Percentiles rank a stretch among this genome's conserved stretches.
Evolutionary conservation across 495 filamentous ascomycete species (phyloP).

Genomic region (Pyrenula massariospora): DNA sequence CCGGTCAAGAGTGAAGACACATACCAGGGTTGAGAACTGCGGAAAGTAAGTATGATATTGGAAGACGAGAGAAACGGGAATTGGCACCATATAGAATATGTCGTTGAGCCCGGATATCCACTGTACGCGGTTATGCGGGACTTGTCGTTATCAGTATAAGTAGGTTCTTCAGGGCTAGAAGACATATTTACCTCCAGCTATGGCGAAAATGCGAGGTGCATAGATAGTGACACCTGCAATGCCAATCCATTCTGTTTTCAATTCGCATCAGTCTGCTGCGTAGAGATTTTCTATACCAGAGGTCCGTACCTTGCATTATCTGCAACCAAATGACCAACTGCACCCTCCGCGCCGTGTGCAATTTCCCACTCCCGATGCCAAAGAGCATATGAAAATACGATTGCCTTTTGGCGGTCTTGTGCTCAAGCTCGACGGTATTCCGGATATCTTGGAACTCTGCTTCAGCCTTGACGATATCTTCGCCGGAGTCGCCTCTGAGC

Average conservation of each 20-base stretch:
- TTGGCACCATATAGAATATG: constrained; percentile 42
- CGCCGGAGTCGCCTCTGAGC: constrained; percentile 45
- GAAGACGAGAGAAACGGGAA: neutral
- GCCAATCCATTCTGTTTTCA: constrained; percentile 44
- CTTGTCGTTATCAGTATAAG: neutral
- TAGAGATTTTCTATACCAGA: neutral
- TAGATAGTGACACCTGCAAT: constrained; percentile 62
- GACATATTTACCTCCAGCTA: neutral
- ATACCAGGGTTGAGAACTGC: constrained; percentile 47
- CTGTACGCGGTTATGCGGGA: constrained; percentile 3
- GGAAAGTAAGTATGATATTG: neutral
- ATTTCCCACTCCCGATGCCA: constrained; percentile 46
- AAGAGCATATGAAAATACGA: constrained; percentile 55
- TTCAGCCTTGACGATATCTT: constrained; percentile 41
- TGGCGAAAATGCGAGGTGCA: constrained; percentile 10
- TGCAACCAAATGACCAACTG: constrained; percentile 63
- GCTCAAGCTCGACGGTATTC: constrained; percentile 44
- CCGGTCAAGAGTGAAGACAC: constrained; percentile 56
- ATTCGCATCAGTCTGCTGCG: neutral
- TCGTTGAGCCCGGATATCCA: constrained; percentile 63
- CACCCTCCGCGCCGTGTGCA: constrained; percentile 54
- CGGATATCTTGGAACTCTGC: constrained; percentile 53
- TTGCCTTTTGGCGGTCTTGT: constrained; percentile 33
- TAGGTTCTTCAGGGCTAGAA: neutral
- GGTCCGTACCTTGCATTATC: constrained; percentile 43